Evolutionary conservation across 2,329 filamentous ascomycete genomes (phyloP).

Genomic region (Verticillium nubilum): DNA sequence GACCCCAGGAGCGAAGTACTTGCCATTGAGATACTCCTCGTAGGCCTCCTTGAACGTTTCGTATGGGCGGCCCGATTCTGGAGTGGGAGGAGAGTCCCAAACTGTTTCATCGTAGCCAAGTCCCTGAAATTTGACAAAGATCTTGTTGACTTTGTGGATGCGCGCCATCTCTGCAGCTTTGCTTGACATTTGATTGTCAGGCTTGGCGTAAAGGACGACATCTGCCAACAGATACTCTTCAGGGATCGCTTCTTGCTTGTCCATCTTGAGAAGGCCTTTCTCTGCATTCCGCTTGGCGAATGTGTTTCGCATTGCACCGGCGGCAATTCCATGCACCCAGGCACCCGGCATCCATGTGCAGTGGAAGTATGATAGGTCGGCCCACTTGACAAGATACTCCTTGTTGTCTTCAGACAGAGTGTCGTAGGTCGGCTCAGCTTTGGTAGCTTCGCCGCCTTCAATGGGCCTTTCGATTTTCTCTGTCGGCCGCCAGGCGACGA

Average conservation of each 20-base stretch:
- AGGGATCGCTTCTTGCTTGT: conserved; percentile 72
- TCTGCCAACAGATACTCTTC: conserved; percentile 83
- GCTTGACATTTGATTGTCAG: conserved; percentile 40
- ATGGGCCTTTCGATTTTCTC: conserved; percentile 28
- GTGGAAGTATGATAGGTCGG: conserved; percentile 71
- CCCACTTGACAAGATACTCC: conserved; percentile 91
- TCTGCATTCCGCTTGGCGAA: conserved; percentile 68
- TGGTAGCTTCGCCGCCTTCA: conserved; percentile 19
- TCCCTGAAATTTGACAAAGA: conserved; percentile 88
- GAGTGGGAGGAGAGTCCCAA: conserved; percentile 76
- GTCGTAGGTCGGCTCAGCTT: neutral
- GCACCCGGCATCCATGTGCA: conserved; percentile 83
- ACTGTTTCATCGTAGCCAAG: conserved; percentile 85
- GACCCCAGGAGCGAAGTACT: conserved; percentile 49
- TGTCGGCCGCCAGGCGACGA: conserved; percentile 83
- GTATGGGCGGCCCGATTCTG: conserved; percentile 63
- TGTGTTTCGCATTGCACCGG: conserved; percentile 59
- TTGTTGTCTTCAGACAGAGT: conserved; percentile 56
- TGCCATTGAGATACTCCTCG: conserved; percentile 75
- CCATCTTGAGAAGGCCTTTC: conserved; percentile 56
- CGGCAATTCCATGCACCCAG: conserved; percentile 75
- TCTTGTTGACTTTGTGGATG: conserved; percentile 65
- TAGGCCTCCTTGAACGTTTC: conserved; percentile 78
- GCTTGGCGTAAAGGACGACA: conserved; percentile 77
- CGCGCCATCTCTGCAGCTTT: conserved; percentile 65